Evolutionary conservation across 2,329 filamentous ascomycete species (phyloP), one percentile per base, ranked within the genome.

Genomic region (Myriosclerotinia scirpicola): DNA sequence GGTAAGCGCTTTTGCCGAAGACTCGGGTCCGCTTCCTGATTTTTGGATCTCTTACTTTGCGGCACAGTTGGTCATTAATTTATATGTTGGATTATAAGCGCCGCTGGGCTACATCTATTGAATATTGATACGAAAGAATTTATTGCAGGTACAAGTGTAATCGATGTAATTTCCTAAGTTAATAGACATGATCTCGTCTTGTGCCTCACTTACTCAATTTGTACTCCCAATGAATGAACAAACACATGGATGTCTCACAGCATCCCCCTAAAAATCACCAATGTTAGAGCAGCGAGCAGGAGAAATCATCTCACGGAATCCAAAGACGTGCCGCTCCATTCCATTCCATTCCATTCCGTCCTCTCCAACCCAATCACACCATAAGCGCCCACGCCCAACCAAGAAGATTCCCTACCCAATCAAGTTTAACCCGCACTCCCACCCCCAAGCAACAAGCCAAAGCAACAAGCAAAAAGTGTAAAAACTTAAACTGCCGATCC

Each of bases 1-100:
- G 15, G 50, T 22, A 60, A 50, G 44, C 58, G 58, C 58, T 50
- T 12, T 50, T 61, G n/a, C n/a, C 44, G 58, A 50, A 17, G 58
- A 61, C n/a, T 48, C 30, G 7, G 30, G 26, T 59, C 56, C 30
- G 9, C 30, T 11, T 20, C 40, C 30, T 22, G 11, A 26, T 3
- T 44, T 30, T 60, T 17, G 20, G n/a, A 60, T 6, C 56, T 48
- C 42, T 60, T n/a, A 14, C 11, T 36, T 15, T 60, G 30, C 20
- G 42, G 44, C 56, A 38, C 56, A 22, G 44, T 14, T 48, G 42
- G 48, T 60, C 8, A 5, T 55, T 44, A 14, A 44, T 3, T 22
- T 42, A 22, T 26, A 20, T 42, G 26, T 61, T 26, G 34, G 14
- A 38, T 50, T 48, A 36, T 61, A 61, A 50, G 58, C 58, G 58